Base-by-base conservation (phyloP, 2,329 filamentous ascomycete species). In the Capronia americana region DNA sequence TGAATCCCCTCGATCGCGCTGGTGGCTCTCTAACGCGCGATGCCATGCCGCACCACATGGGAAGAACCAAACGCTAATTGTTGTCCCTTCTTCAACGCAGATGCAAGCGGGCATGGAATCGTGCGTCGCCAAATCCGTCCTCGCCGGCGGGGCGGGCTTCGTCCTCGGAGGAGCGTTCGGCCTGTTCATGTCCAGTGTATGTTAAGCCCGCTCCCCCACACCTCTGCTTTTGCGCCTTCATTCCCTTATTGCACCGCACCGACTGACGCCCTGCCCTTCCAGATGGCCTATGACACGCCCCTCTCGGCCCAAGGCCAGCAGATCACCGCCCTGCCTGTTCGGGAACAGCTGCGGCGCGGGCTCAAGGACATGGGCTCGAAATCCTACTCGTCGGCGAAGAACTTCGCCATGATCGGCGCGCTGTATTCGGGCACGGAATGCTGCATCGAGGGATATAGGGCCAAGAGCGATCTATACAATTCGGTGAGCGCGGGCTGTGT, bases 201-300 rank as follows among this genome's bases (percentile, higher is more conserved):
- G 58, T 26, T 26, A 10, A 11, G 20, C 28, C 30, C 20, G 12
- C 26, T 17, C n/a, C n/a, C n/a, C n/a, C n/a, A n/a, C n/a, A n/a
- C n/a, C 20, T 34, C 32, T 34, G 12, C 26, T 23, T 20, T 12
- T 24, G 48, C 14, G 3, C 23, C 53, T 55, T 17, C 1, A n/a
- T n/a, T n/a, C n/a, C n/a, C n/a, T n/a, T n/a, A n/a, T 6, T 17
- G 24, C 11, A 54, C 30, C 20, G 12, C 24, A 28, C 12, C 17
- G 10, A 26, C 38, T 14, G 30, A 30, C 10, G 7, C 12, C 2
- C 53, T 34, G 32, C 20, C 20, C 28, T 61, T 60, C 58, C 69
- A 96, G 92, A 99, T 99, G 95, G 90, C 92, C 80, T 99, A 99
- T 86, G 95, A 99, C 78, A 97, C 93, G 0, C 92, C 94, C 66